Conservation (phyloP, 306 rosid genomes). For the Lathyrus sativus region DNA sequence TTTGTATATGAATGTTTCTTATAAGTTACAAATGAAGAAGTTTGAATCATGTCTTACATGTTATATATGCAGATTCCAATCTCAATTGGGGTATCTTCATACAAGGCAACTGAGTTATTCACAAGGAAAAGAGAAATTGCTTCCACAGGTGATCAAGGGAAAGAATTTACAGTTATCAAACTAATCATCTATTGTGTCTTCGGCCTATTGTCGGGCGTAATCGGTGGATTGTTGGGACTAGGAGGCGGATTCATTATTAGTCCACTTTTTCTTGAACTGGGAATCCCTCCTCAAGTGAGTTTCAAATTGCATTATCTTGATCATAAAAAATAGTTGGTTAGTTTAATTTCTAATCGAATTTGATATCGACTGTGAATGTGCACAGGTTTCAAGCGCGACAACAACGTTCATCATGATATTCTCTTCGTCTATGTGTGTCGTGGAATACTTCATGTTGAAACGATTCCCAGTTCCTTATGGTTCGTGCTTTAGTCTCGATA, state of each 20-base stretch:
- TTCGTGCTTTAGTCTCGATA: constrained; percentile 22
- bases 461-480: constrained; percentile 94
- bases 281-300: constrained; percentile 87
- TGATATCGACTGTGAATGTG: not conserved
- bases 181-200: constrained; percentile 55
- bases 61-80: constrained; percentile 66
- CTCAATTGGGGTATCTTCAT: constrained; percentile 68
- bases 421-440: constrained; percentile 94
- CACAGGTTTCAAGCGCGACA: constrained; percentile 91
- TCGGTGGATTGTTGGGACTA: constrained; percentile 89
- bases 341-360: not conserved
- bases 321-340: not conserved
- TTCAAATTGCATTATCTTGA: not conserved
- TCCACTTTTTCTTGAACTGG: constrained; percentile 85
- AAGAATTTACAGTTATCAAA: constrained; percentile 50
- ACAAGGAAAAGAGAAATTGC: constrained; percentile 61
- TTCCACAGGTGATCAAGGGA: constrained; percentile 58
- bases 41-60: constrained; percentile 15
- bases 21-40: not conserved
- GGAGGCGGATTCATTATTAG: constrained; percentile 97
- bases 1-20: not conserved
- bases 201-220: constrained; percentile 74
- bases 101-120: constrained; percentile 73
- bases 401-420: constrained; percentile 94
- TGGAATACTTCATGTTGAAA: constrained; percentile 80